phyloP scores from a whole-genome alignment of 1,139 yeast genomes.

The Komagataea norvegica region DNA sequence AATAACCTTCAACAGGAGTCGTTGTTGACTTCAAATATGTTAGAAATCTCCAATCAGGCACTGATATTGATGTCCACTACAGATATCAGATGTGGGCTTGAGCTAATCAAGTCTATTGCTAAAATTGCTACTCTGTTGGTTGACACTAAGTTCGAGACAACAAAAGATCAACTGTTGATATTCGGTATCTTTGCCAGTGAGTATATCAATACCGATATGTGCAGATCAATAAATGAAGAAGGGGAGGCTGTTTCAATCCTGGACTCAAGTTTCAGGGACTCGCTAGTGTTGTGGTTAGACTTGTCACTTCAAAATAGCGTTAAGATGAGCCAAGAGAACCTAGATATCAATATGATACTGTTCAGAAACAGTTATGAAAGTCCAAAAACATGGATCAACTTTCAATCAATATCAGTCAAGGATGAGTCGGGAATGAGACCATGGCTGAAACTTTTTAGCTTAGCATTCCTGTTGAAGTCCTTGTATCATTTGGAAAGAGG shows the following conservation, averaged over 20 bases:
- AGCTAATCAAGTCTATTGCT: slow-evolving; percentile 18
- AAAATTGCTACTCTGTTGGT: slow-evolving; percentile 12
- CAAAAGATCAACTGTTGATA: slow-evolving; percentile 24
- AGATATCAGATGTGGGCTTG: slow-evolving; percentile 14
- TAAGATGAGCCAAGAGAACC: not conserved
- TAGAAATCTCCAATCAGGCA: slow-evolving; percentile 19
- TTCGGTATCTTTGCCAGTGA: slow-evolving; percentile 21
- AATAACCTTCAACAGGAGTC: slow-evolving; percentile 14
- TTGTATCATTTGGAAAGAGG: slow-evolving; percentile 8
- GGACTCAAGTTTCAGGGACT: slow-evolving; percentile 10
- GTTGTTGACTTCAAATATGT: slow-evolving; percentile 14
- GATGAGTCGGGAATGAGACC: slow-evolving; percentile 1
- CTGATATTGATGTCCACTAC: slow-evolving; percentile 13
- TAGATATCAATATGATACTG: slow-evolving; percentile 13
- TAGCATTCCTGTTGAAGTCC: slow-evolving; percentile 10
- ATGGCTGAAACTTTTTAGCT: slow-evolving; percentile 16
- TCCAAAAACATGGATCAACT: slow-evolving; percentile 16
- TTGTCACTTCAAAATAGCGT: slow-evolving; percentile 5
- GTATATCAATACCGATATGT: slow-evolving; percentile 15
- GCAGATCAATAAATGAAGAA: slow-evolving; percentile 7
- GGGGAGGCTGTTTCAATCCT: slow-evolving; percentile 3
- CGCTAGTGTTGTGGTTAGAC: slow-evolving; percentile 14
- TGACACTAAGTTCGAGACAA: slow-evolving; percentile 19
- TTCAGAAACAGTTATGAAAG: slow-evolving; percentile 7
- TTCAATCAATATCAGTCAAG: slow-evolving; percentile 10